These are phyloP conservation scores for Aspergillus biplanus DNA, from an alignment of 495 filamentous ascomycete genomes.

Conservation along the genomic window DNA sequence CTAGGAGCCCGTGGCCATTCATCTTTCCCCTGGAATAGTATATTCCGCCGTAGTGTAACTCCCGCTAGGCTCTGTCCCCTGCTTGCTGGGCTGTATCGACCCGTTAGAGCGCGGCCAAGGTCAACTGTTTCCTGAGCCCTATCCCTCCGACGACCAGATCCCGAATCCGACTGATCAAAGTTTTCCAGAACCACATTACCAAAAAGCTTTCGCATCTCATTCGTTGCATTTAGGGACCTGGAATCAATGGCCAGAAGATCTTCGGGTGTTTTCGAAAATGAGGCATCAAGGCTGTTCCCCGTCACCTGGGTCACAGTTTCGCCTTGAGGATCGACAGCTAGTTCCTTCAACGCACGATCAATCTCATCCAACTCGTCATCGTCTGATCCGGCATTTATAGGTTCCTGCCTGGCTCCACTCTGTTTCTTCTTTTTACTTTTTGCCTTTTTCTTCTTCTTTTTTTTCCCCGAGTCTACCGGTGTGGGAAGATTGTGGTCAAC, in stretches of 20 bases:
- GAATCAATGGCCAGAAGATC: constrained; percentile 76
- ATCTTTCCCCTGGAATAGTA: constrained; percentile 87
- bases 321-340: constrained; percentile 45
- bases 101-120: constrained; percentile 71
- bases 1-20: constrained; percentile 83
- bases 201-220: constrained; percentile 94
- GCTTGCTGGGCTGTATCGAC: constrained; percentile 58
- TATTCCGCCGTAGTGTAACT: constrained; percentile 71
- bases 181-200: constrained; percentile 76
- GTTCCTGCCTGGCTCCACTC: constrained; percentile 26
- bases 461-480: constrained; percentile 31
- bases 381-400: constrained; percentile 22
- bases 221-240: constrained; percentile 78
- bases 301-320: constrained; percentile 25
- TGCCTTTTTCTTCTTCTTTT: constrained; percentile 54
- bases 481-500: constrained; percentile 32
- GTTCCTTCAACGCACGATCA: constrained; percentile 72
- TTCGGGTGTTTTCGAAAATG: constrained; percentile 44
- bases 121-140: constrained; percentile 62
- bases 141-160: constrained; percentile 55
- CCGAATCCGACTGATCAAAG: constrained; percentile 56
- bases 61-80: constrained; percentile 67
- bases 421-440: constrained; percentile 53
- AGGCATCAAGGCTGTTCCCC: constrained; percentile 45
- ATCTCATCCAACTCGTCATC: constrained; percentile 73